These are phyloP conservation scores for Daedaleopsis sinensis DNA, from an alignment of 768 basidiomycete genomes.

Conservation along the genomic window DNA sequence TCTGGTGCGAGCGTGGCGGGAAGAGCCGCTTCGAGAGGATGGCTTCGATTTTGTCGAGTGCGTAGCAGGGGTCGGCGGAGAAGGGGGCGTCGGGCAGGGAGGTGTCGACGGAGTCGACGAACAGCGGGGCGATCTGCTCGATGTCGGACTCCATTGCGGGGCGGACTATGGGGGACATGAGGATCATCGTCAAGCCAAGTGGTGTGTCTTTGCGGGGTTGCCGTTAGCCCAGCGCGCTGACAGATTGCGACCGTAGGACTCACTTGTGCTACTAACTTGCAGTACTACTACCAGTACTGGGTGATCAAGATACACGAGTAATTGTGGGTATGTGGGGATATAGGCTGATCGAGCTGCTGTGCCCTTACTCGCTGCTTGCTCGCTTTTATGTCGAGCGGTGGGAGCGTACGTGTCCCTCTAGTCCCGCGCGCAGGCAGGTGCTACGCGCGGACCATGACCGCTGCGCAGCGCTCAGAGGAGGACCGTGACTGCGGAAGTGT, in stretches of 20 bases:
- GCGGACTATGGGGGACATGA: constrained; percentile 5
- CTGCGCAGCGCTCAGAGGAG: not conserved
- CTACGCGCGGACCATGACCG: not conserved
- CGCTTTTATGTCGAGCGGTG: not conserved
- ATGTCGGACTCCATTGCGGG: not conserved
- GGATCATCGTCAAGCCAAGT: not conserved
- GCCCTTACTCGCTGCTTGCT: not conserved
- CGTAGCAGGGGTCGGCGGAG: constrained; percentile 2
- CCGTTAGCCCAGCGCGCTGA: not conserved
- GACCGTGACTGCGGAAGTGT: not conserved
- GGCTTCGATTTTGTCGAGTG: not conserved
- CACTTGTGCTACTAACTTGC: not conserved
- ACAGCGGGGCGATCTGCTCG: constrained; percentile 4
- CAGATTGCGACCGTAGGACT: not conserved
- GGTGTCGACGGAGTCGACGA: constrained; percentile 1
- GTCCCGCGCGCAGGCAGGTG: not conserved
- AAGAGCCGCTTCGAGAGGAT: constrained; percentile 5
- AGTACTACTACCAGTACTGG: not conserved
- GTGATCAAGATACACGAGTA: not conserved
- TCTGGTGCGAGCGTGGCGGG: not conserved
- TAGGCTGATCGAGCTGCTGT: not conserved
- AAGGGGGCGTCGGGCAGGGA: constrained; percentile 2
- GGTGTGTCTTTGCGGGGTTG: not conserved
- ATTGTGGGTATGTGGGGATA: not conserved
- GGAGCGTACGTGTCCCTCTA: not conserved